phyloP scores from a whole-genome alignment of 352 stramenopile species.

The Globisporangium okanoganense region DNA sequence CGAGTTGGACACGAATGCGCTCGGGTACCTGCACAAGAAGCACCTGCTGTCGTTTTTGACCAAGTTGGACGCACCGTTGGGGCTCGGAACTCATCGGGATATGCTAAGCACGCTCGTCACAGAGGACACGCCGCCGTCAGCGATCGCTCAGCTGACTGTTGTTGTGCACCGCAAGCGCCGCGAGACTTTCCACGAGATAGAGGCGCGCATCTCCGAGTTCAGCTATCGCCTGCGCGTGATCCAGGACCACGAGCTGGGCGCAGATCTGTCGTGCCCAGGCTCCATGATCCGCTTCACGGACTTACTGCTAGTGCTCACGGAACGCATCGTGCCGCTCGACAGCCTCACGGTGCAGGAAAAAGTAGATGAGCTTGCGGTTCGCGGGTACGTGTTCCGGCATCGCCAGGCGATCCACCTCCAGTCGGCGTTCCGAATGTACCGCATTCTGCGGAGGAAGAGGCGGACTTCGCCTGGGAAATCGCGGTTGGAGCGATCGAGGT shows the following conservation, averaged over 20 bases:
- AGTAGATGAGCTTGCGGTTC: conserved; percentile 74
- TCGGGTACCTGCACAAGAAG: conserved; percentile 73
- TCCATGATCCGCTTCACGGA: conserved; percentile 80
- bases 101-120: conserved; percentile 28
- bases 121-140: conserved; percentile 32
- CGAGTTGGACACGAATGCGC: conserved; percentile 64
- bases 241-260: conserved; percentile 47
- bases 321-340: conserved; percentile 60
- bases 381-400: conserved; percentile 64
- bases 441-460: conserved; percentile 24
- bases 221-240: conserved; percentile 58
- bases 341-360: conserved; percentile 79
- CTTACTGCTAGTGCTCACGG: conserved; percentile 63
- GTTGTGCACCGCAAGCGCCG: conserved; percentile 43
- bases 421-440: conserved; percentile 58
- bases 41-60: conserved; percentile 57
- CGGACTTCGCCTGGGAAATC: neutral
- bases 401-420: conserved; percentile 60
- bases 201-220: conserved; percentile 63
- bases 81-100: conserved; percentile 39
- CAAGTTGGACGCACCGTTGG: conserved; percentile 47
- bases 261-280: conserved; percentile 34
- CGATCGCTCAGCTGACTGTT: conserved; percentile 20
- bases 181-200: conserved; percentile 64
- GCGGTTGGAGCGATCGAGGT: neutral